phyloP scores from a whole-genome alignment of 1,139 yeast species.

The Taphrina pruni region DNA sequence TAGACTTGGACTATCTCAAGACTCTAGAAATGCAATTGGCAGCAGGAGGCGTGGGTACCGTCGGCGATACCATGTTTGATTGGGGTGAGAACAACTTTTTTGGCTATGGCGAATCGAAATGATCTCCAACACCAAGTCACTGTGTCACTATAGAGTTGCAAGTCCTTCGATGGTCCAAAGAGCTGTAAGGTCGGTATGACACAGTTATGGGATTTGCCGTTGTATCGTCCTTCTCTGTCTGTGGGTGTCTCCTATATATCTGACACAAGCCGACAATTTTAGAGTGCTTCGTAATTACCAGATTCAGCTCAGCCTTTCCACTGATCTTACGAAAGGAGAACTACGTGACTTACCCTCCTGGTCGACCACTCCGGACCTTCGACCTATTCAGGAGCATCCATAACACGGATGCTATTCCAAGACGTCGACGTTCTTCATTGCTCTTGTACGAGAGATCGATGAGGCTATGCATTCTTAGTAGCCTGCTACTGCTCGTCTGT shows the following conservation, averaged over 20 bases:
- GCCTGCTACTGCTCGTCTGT: not conserved
- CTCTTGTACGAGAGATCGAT: too few relatives aligned
- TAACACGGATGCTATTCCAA: too few relatives aligned
- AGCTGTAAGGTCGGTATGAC: too few relatives aligned
- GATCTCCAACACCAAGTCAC: not conserved
- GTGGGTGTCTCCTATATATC: not conserved
- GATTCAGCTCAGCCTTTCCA: not conserved
- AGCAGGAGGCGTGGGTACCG: slow-evolving; percentile 16
- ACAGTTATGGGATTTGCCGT: too few relatives aligned
- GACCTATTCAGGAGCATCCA: too few relatives aligned
- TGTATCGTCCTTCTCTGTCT: too few relatives aligned
- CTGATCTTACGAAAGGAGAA: not conserved
- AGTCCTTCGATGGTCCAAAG: too few relatives aligned
- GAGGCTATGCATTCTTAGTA: not conserved
- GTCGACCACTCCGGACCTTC: too few relatives aligned
- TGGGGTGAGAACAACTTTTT: slow-evolving; percentile 40
- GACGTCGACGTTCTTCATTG: too few relatives aligned
- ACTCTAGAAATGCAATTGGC: slow-evolving; percentile 27
- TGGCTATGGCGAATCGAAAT: slow-evolving; percentile 27
- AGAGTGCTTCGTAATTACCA: not conserved
- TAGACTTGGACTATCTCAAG: slow-evolving; percentile 35
- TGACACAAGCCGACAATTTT: not conserved
- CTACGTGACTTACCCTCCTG: not conserved
- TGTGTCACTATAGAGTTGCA: not conserved
- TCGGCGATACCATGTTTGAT: slow-evolving; percentile 28